Base-by-base conservation (phyloP, 805 yeast species). In the Vanderwaltozyma verrucispora region DNA sequence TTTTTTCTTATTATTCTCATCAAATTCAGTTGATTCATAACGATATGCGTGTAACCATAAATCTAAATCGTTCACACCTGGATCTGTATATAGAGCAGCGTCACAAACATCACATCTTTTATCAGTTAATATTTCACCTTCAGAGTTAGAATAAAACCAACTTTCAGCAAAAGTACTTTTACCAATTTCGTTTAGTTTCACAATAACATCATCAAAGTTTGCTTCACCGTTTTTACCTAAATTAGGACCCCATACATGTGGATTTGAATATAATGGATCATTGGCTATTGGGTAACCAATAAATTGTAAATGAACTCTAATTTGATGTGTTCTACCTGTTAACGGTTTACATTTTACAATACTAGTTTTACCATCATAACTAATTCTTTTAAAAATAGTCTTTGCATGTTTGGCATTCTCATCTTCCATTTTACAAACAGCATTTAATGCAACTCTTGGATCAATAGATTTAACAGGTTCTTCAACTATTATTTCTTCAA, bases 261-360 rank as follows among this genome's bases (percentile, higher is more conserved):
- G 72, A 49, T 83, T 84, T 2, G 95, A 80, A 52, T 87, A 89
- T 1, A 88, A 68, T 0, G 96, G 96, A 57, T 89, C 98, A 54
- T 89, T 88, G 3, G 83, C 86, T 32, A 89, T 89, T 0, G 97
- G 96, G 52, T 67, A 72, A 0, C 96, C 96, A n/a, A 92, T 49
- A 46, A 69, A 80, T 59, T 88, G 96, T 39, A 92, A 62, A 63
- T 92, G 98, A 1, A 92, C 95, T 42, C 98, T 67, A 35, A 92
- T 87, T 56, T 89, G 98, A 58, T 89, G 98, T 0, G 96, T 86
- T 53, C 98, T 69, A 0, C 98, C 98, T 0, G 98, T 89, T 14
- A 72, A 62, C 1, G 98, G 98, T 46, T 67, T 71, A 59, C 97
- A 89, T 42, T 75, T 68, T 3, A 92, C 95, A 20, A 92, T 68